Evolutionary conservation across 2,329 filamentous ascomycete species (phyloP).

Genomic region (Pochonia chlamydosporia): DNA sequence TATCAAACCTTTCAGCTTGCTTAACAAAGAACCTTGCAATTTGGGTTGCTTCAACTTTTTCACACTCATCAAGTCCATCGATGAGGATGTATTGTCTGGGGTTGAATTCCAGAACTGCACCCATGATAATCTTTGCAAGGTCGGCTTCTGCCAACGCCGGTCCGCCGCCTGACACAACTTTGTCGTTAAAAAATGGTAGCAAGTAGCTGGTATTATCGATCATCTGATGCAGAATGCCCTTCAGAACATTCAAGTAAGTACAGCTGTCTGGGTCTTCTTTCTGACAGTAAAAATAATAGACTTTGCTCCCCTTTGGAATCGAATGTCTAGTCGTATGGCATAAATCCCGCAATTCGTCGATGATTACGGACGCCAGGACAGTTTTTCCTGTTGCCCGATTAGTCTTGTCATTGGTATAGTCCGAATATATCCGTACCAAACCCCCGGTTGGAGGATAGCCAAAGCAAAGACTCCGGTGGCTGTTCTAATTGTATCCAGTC

Average conservation of each 20-base stretch:
- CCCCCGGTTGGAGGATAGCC: background rate
- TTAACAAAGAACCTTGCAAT: background rate
- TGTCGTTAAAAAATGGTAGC: background rate
- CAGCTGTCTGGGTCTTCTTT: background rate
- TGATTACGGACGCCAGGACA: background rate
- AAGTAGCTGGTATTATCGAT: conserved; percentile 2
- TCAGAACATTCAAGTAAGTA: background rate
- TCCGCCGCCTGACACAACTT: background rate
- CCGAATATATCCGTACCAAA: background rate
- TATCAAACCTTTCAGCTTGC: background rate
- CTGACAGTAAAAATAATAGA: background rate
- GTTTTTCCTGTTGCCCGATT: background rate
- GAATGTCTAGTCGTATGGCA: background rate
- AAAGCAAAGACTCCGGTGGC: background rate
- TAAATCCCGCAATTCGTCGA: background rate
- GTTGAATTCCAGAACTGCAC: conserved; percentile 21
- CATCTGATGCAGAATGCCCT: background rate
- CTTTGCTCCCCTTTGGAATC: background rate
- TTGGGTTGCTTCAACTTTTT: conserved; percentile 14
- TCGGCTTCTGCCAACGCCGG: background rate
- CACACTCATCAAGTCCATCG: conserved; percentile 39
- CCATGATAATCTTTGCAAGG: conserved; percentile 22
- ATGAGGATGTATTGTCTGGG: conserved; percentile 30
- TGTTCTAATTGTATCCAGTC: background rate
- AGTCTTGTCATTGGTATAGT: background rate